Conservation (phyloP, 202 grass and related monocot genomes). For the Zoysia matrella region DNA sequence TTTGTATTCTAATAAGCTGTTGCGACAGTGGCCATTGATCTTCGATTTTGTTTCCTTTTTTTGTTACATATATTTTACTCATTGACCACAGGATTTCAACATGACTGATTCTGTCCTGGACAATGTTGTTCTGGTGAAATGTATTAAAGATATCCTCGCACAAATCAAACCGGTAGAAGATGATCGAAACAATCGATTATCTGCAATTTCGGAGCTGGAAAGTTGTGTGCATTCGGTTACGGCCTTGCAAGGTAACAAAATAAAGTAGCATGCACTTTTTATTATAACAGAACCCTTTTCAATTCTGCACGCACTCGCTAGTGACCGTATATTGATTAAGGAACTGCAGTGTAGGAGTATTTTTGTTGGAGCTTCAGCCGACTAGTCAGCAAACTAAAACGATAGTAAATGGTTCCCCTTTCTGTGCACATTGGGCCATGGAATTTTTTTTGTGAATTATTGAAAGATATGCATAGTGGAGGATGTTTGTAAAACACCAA, state of each 20-base stretch:
- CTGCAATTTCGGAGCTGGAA: conserved; percentile 63
- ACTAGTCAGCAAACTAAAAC: background rate
- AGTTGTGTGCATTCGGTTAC: conserved; percentile 46
- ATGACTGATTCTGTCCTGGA: conserved; percentile 31
- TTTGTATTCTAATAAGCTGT: background rate
- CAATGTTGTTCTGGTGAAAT: conserved; percentile 49
- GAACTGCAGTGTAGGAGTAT: background rate
- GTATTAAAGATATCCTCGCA: conserved; percentile 66
- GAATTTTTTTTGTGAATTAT: background rate
- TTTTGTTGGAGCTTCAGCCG: conserved; percentile 17
- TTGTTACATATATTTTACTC: conserved; percentile 1
- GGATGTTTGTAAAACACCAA: conserved; percentile 12
- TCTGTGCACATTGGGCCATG: conserved; percentile 9
- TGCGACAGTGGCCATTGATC: background rate
- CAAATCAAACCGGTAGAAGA: conserved; percentile 65
- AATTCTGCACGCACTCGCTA: background rate
- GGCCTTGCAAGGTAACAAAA: conserved; percentile 51
- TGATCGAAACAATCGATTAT: conserved; percentile 55
- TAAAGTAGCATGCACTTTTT: conserved; percentile 27
- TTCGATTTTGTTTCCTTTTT: background rate
- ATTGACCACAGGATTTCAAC: conserved; percentile 47
- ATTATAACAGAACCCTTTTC: background rate
- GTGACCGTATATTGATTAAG: conserved; percentile 18
- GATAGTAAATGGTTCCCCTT: conserved; percentile 21
- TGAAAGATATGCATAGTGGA: background rate